A percentile compares a stretch with the other conserved stretches of the same genome.
Conservation (phyloP, 2,329 filamentous ascomycete species). For the Trichoderma koningii region DNA sequence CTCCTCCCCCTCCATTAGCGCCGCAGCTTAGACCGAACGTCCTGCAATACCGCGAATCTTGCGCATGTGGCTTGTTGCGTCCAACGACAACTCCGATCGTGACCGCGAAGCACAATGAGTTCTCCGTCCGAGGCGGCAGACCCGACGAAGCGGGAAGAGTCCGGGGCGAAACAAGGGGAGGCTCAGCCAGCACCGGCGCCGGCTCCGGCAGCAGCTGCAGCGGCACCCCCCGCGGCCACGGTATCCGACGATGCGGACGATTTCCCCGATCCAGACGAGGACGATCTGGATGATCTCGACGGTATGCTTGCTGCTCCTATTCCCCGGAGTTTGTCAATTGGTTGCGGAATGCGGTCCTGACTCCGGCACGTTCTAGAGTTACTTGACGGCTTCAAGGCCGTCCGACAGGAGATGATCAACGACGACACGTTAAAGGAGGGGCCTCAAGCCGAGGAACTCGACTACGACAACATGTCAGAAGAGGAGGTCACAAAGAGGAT, state of each 20-base stretch:
- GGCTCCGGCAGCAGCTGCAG: neutral
- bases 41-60: slow-evolving; percentile 22
- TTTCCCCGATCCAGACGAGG: slow-evolving; percentile 87
- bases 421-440: slow-evolving; percentile 17
- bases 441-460: slow-evolving; percentile 58
- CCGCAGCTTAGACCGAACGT: slow-evolving; percentile 8
- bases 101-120: slow-evolving; percentile 33
- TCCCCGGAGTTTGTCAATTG: neutral
- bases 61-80: slow-evolving; percentile 27
- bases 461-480: slow-evolving; percentile 57
- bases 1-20: slow-evolving; percentile 22
- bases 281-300: slow-evolving; percentile 88
- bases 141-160: slow-evolving; percentile 31
- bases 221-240: slow-evolving; percentile 14
- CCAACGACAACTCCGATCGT: slow-evolving; percentile 10
- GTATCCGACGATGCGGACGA: slow-evolving; percentile 48
- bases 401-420: slow-evolving; percentile 19
- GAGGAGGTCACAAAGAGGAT: slow-evolving; percentile 82
- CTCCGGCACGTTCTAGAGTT: slow-evolving; percentile 61
- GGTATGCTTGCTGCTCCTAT: slow-evolving; percentile 52
- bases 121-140: slow-evolving; percentile 30
- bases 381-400: slow-evolving; percentile 74
- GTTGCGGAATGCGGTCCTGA: neutral
- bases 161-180: slow-evolving; percentile 24
- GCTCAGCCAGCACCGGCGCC: slow-evolving; percentile 11